Conservation (phyloP, 345 rosid genomes). For the Excoecaria cochinchinensis region DNA sequence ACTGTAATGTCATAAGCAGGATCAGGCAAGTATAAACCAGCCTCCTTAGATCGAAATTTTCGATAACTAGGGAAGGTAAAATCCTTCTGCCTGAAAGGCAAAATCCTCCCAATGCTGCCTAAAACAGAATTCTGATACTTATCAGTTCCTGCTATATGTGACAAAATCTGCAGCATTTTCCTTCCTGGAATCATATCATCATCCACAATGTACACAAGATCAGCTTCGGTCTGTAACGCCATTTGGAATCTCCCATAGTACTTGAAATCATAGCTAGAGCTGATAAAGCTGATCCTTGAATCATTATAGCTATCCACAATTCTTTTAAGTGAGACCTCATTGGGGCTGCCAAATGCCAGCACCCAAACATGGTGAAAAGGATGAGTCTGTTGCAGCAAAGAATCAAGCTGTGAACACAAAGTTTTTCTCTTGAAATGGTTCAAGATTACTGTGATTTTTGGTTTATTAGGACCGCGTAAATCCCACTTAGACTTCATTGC, state of each 20-base stretch:
- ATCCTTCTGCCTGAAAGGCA: slow-evolving; percentile 91
- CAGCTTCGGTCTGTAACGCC: slow-evolving; percentile 92
- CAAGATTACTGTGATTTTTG: slow-evolving; percentile 79
- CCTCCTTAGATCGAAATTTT: slow-evolving; percentile 88
- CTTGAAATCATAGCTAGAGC: slow-evolving; percentile 90
- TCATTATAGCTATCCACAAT: slow-evolving; percentile 82
- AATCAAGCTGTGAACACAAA: slow-evolving; percentile 86
- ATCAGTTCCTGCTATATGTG: slow-evolving; percentile 95
- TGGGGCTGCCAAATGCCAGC: slow-evolving; percentile 85
- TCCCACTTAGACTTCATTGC: slow-evolving; percentile 87
- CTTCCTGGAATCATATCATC: slow-evolving; percentile 97
- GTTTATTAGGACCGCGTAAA: slow-evolving; percentile 49
- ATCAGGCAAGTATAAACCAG: slow-evolving; percentile 93
- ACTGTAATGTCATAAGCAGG: slow-evolving; percentile 91
- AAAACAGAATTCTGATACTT: slow-evolving; percentile 88
- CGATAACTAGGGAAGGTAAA: slow-evolving; percentile 96
- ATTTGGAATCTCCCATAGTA: slow-evolving; percentile 97
- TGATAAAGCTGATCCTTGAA: slow-evolving; percentile 82
- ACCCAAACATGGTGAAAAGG: slow-evolving; percentile 97
- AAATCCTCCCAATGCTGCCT: slow-evolving; percentile 94
- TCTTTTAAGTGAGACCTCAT: slow-evolving; percentile 60
- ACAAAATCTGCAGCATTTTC: slow-evolving; percentile 85
- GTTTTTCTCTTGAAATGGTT: slow-evolving; percentile 98
- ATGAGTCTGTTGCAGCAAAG: slow-evolving; percentile 79
- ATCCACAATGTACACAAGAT: slow-evolving; percentile 77